Evolutionary conservation across 1,284 basidiomycete species (phyloP).

Genomic region (Jaminaea rosea): DNA sequence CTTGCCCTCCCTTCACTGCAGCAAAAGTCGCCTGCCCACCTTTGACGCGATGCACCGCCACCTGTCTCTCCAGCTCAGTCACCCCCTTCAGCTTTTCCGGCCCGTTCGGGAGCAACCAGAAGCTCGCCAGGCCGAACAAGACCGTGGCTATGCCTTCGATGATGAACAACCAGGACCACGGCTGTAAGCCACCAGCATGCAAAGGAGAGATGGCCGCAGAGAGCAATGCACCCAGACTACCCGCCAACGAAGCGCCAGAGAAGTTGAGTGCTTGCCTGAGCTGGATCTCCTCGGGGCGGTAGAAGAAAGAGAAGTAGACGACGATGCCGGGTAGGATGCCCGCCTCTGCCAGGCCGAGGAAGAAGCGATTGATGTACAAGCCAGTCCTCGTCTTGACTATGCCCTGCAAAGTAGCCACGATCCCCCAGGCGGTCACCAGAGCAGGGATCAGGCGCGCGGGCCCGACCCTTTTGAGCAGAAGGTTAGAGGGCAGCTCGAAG

Average conservation of each 20-base stretch:
- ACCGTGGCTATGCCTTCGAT: conserved; percentile 37
- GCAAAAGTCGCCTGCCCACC: too few relatives aligned
- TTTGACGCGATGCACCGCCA: conserved; percentile 26
- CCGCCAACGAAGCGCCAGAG: conserved; percentile 30
- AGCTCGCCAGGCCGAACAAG: conserved; percentile 21
- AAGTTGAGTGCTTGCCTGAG: conserved; percentile 40
- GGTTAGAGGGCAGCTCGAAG: conserved; percentile 26
- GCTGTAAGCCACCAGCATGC: conserved; percentile 11
- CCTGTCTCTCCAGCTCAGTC: conserved; percentile 16
- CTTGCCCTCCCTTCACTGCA: too few relatives aligned
- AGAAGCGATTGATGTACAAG: conserved; percentile 34
- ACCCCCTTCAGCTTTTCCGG: conserved; percentile 26
- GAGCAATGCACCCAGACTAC: conserved; percentile 38
- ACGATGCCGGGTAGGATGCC: conserved; percentile 31
- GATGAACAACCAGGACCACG: conserved; percentile 39
- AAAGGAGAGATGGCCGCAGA: conserved; percentile 24
- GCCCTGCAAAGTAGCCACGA: conserved; percentile 33
- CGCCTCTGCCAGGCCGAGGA: conserved; percentile 31
- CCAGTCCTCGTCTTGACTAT: conserved; percentile 26
- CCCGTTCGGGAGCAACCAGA: conserved; percentile 30
- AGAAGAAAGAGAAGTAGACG: conserved; percentile 39
- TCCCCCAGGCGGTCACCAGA: conserved; percentile 29
- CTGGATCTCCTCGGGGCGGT: conserved; percentile 33
- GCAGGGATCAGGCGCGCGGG: conserved; percentile 29
- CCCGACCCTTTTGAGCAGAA: conserved; percentile 50